These are phyloP conservation scores for Hysterangium stoloniferum DNA, from an alignment of 768 basidiomycete genomes.

Conservation along the genomic window DNA sequence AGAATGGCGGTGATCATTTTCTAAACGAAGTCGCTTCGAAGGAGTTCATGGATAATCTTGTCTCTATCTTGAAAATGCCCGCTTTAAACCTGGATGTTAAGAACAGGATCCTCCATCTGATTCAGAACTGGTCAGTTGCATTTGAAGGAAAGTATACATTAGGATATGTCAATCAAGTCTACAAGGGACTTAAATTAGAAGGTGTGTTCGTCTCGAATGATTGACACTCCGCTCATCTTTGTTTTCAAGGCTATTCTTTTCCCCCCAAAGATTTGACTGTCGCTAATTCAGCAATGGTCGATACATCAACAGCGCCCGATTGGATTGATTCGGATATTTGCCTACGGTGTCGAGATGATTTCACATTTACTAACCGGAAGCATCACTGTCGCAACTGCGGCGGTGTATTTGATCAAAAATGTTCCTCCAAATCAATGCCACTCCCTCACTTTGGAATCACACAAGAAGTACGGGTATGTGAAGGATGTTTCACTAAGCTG, in stretches of 20 bases:
- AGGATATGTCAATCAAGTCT: conserved; percentile 70
- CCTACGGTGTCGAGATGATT: conserved; percentile 82
- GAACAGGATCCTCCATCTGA: conserved; percentile 60
- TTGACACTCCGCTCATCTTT: neutral
- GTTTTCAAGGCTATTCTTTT: conserved; percentile 63
- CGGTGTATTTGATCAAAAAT: conserved; percentile 90
- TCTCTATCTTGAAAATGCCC: conserved; percentile 78
- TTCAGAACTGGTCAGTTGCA: conserved; percentile 93
- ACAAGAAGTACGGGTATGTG: conserved; percentile 90
- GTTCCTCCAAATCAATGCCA: conserved; percentile 76
- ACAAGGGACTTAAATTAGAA: conserved; percentile 66
- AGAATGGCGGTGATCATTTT: conserved; percentile 96
- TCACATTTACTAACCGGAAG: conserved; percentile 93
- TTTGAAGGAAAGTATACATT: conserved; percentile 77
- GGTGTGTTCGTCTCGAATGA: conserved; percentile 38
- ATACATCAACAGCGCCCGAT: conserved; percentile 86
- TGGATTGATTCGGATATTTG: conserved; percentile 98
- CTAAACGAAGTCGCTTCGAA: conserved; percentile 75
- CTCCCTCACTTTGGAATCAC: conserved; percentile 91
- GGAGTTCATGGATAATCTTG: conserved; percentile 91
- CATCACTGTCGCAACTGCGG: conserved; percentile 99
- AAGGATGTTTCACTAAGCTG: conserved; percentile 78
- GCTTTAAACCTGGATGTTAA: conserved; percentile 76
- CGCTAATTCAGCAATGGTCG: conserved; percentile 78
- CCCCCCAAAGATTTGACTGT: conserved; percentile 69